Base-by-base conservation (phyloP, 352 stramenopile genomes). In the Phytophthora capsici region DNA sequence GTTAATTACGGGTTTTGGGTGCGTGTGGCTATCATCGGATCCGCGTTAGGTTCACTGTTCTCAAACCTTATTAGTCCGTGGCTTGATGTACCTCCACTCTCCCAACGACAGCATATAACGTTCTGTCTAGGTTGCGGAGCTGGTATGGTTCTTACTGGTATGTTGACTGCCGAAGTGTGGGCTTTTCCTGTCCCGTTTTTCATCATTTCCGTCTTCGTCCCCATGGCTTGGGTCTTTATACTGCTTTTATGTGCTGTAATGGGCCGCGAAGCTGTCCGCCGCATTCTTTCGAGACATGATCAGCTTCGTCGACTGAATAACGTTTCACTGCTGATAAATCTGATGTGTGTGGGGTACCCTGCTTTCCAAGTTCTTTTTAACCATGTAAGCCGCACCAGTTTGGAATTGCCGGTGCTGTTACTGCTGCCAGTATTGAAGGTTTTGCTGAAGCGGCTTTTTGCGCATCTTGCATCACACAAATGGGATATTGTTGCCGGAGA, bases 331-430 rank as follows among this genome's bases (percentile, higher is more conserved):
- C n/a, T n/a, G n/a, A n/a, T n/a, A n/a, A n/a, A n/a, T n/a, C n/a
- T 36, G 12, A 10, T 6, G 12, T 36, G 7, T 36, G 7, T 36
- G 30, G 30, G 30, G 30, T 36, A 36, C 1, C 30, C 30, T 13
- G 30, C 30, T 36, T 36, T 13, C 30, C 30, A 2, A 10, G 12
- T 10, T 36, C 30, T 36, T 36, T 36, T 2, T 9, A 55, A 6
- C 10, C 22, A 58, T 32, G 44, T 19, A 22, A 51, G 8, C 20
- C 16, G 23, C 3, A 56, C 63, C n/a, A 6, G 19, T 3, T 71
- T 63, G 12, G 57, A 72, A 22, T 25, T 72, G 14, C 57, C 57
- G 4, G 63, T 63, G 12, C 36, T 72, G 2, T 5, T 63, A 9
- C 6, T 67, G 0, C 63, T 58, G 12, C 44, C 50, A 10, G 13